Evolutionary conservation across 495 filamentous ascomycete genomes (phyloP).

Genomic region (Trypethelium eluteriae): DNA sequence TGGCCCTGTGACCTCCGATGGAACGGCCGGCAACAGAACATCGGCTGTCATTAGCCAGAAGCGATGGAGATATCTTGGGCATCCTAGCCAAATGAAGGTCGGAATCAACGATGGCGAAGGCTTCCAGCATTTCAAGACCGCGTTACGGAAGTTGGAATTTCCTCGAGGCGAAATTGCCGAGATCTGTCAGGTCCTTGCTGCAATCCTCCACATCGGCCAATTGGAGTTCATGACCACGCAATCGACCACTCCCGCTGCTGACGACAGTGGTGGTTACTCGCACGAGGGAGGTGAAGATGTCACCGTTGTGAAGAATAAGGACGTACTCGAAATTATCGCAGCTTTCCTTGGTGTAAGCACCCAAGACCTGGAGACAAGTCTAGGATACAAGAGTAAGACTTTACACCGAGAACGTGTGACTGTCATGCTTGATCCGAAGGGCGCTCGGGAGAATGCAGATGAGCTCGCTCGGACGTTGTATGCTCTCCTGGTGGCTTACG

Average conservation of each 20-base stretch:
- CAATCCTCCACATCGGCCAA: slow-evolving; percentile 90
- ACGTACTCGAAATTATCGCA: slow-evolving; percentile 74
- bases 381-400: slow-evolving; percentile 93
- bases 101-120: slow-evolving; percentile 93
- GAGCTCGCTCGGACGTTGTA: slow-evolving; percentile 90
- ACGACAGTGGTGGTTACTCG: slow-evolving; percentile 92
- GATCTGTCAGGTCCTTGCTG: slow-evolving; percentile 86
- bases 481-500: slow-evolving; percentile 86
- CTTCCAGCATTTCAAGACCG: slow-evolving; percentile 96
- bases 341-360: slow-evolving; percentile 82
- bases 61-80: slow-evolving; percentile 91
- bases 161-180: slow-evolving; percentile 88
- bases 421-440: slow-evolving; percentile 88
- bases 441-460: slow-evolving; percentile 84
- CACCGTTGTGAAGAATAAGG: slow-evolving; percentile 87
- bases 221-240: slow-evolving; percentile 80
- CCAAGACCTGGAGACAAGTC: slow-evolving; percentile 71
- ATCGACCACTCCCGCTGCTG: slow-evolving; percentile 65
- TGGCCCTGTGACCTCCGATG: slow-evolving; percentile 33
- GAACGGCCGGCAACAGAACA: slow-evolving; percentile 39
- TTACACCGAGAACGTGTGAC: slow-evolving; percentile 91
- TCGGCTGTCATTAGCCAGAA: slow-evolving; percentile 54
- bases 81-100: slow-evolving; percentile 92
- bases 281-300: slow-evolving; percentile 84
- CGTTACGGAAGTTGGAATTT: slow-evolving; percentile 87